These are phyloP conservation scores for Ampelocalamus luodianensis DNA, from an alignment of 176 grass and related monocot genomes.

Conservation along the genomic window DNA sequence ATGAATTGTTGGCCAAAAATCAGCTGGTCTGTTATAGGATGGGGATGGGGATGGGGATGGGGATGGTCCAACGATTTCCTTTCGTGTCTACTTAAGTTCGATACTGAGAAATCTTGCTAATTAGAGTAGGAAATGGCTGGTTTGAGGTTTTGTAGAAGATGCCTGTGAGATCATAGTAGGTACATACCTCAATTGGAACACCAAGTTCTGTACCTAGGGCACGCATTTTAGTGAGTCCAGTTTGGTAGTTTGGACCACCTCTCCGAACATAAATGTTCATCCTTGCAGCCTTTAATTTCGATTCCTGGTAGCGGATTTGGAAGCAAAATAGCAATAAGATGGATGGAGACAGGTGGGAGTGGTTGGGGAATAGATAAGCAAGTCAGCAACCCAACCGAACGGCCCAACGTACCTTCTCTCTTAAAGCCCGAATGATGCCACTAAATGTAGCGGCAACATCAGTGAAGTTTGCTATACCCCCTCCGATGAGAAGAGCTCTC, in stretches of 20 bases:
- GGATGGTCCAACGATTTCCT: not conserved
- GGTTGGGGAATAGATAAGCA: slow-evolving; percentile 29
- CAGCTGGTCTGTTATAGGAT: not conserved
- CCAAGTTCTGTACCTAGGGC: slow-evolving; percentile 74
- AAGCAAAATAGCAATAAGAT: slow-evolving; percentile 19
- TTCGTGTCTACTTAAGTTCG: not conserved
- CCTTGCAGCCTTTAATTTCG: slow-evolving; percentile 87
- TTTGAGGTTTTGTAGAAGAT: not conserved
- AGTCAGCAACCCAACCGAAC: slow-evolving; percentile 10
- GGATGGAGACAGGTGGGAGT: slow-evolving; percentile 13
- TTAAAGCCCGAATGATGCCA: slow-evolving; percentile 90
- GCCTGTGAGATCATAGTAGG: not conserved
- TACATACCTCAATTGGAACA: slow-evolving; percentile 82
- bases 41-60: not conserved
- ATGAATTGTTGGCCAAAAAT: slow-evolving; percentile 33
- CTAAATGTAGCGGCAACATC: slow-evolving; percentile 93
- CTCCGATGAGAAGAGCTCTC: slow-evolving; percentile 92
- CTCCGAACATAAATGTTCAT: slow-evolving; percentile 93
- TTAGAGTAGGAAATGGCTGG: not conserved
- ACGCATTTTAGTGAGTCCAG: slow-evolving; percentile 94
- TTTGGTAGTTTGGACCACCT: slow-evolving; percentile 96
- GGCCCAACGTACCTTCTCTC: slow-evolving; percentile 72
- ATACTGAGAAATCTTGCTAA: not conserved
- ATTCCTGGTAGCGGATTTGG: slow-evolving; percentile 61
- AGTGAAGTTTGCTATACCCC: slow-evolving; percentile 97